Evolutionary conservation across 2,329 filamentous ascomycete species (phyloP).

Genomic region (Penicillium expansum): DNA sequence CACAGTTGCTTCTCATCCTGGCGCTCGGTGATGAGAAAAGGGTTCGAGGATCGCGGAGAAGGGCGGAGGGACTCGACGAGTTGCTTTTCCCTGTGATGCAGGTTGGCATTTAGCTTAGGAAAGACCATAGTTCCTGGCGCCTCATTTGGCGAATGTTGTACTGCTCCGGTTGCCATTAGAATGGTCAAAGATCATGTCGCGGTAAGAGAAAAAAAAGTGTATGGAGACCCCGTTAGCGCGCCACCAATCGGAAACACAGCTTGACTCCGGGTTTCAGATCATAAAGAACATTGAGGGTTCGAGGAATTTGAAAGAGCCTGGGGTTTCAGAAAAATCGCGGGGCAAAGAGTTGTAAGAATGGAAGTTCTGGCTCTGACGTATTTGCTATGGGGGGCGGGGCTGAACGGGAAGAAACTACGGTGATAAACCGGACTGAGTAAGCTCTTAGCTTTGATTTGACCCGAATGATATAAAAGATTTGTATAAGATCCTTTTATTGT

Average conservation of each 20-base stretch:
- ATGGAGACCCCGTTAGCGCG: slow-evolving; percentile 23
- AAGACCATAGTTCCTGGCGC: slow-evolving; percentile 23
- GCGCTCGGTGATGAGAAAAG: slow-evolving; percentile 39
- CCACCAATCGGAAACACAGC: slow-evolving; percentile 23
- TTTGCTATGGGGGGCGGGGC: slow-evolving; percentile 21
- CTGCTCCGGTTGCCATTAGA: slow-evolving; percentile 42
- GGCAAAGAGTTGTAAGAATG: slow-evolving; percentile 1
- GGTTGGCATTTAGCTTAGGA: slow-evolving; percentile 18
- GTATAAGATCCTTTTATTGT: slow-evolving; percentile 22
- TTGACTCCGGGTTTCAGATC: slow-evolving; percentile 9
- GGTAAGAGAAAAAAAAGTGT: slow-evolving; percentile 17
- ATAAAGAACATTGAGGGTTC: slow-evolving; percentile 11
- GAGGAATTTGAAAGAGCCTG: neutral
- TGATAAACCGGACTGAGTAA: slow-evolving; percentile 25
- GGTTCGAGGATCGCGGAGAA: slow-evolving; percentile 33
- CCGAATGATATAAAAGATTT: slow-evolving; percentile 19
- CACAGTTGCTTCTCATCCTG: slow-evolving; percentile 39
- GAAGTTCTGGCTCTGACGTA: slow-evolving; percentile 27
- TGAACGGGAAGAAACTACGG: slow-evolving; percentile 20
- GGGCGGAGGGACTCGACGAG: slow-evolving; percentile 28
- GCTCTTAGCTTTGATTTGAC: slow-evolving; percentile 14
- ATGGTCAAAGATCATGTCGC: slow-evolving; percentile 33
- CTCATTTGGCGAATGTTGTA: slow-evolving; percentile 36
- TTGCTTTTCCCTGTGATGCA: slow-evolving; percentile 33
- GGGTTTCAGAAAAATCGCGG: slow-evolving; percentile 5